These are phyloP conservation scores for Sextonia rubra DNA, from an alignment of 164 flowering plant species.

Conservation along the genomic window DNA sequence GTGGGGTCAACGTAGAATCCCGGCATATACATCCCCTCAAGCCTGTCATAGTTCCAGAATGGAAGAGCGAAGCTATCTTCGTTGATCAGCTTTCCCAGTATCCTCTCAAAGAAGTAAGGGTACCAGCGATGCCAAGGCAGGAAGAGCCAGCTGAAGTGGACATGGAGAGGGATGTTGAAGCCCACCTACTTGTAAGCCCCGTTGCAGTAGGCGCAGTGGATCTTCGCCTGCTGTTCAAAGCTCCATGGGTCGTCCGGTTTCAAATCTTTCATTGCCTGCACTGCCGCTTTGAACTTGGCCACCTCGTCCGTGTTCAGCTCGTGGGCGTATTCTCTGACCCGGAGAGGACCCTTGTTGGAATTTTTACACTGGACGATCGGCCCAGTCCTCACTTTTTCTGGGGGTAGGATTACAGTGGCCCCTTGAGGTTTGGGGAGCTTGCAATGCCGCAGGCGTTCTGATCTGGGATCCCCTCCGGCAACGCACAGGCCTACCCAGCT, in stretches of 20 bases:
- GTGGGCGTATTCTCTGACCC: constrained; percentile 7
- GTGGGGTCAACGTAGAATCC: background rate
- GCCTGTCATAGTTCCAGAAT: constrained; percentile 9
- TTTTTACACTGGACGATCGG: background rate
- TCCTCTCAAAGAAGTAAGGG: constrained; percentile 14
- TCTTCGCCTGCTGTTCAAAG: constrained; percentile 7
- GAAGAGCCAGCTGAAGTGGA: constrained; percentile 16
- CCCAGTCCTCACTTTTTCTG: background rate
- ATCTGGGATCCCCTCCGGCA: background rate
- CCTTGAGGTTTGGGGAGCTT: background rate
- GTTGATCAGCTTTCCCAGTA: constrained; percentile 3
- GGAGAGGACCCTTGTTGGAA: background rate
- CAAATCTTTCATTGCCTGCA: constrained; percentile 2
- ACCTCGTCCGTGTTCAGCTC: background rate
- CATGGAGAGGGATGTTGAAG: constrained; percentile 5
- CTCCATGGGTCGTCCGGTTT: background rate
- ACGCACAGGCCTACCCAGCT: background rate
- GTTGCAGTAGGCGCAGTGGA: constrained; percentile 18
- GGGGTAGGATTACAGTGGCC: background rate
- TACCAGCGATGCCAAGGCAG: constrained; percentile 13
- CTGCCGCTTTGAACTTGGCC: constrained; percentile 6
- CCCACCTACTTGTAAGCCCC: constrained; percentile 6
- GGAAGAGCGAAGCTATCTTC: constrained; percentile 11
- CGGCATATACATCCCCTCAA: constrained; percentile 9
- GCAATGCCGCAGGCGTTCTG: background rate